phyloP scores from a whole-genome alignment of 345 rosid species.

The Pelargonium nanum region DNA sequence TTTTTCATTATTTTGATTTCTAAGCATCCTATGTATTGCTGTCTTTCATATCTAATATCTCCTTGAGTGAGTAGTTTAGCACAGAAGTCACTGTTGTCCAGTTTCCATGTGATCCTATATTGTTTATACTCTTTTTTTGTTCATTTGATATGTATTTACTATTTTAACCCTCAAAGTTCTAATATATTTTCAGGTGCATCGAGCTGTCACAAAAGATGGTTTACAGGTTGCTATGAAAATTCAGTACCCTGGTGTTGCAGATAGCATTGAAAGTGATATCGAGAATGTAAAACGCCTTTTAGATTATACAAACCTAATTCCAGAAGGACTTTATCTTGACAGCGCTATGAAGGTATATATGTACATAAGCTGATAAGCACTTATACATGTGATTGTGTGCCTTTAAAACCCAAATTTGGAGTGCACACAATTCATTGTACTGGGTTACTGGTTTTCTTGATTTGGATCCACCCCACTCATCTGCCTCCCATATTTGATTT shows the following conservation, averaged over 20 bases:
- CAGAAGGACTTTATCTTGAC: slow-evolving; percentile 84
- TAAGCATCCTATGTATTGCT: not conserved
- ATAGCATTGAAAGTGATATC: slow-evolving; percentile 90
- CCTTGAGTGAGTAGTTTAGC: not conserved
- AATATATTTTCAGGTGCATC: slow-evolving; percentile 59
- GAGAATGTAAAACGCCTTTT: slow-evolving; percentile 82
- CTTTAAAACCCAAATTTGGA: not conserved
- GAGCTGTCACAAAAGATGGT: slow-evolving; percentile 70
- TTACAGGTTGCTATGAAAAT: slow-evolving; percentile 81
- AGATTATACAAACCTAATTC: slow-evolving; percentile 77
- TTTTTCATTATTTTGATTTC: not conserved
- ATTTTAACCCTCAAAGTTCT: slow-evolving; percentile 9
- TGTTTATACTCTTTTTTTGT: not conserved
- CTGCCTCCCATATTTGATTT: not conserved
- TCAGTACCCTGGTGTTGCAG: slow-evolving; percentile 98
- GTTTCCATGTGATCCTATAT: not conserved
- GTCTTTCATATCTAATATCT: too few relatives aligned
- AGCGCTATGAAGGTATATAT: slow-evolving; percentile 79
- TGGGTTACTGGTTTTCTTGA: not conserved
- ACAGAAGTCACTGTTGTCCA: not conserved
- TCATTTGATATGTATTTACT: not conserved
- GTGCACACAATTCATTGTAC: not conserved
- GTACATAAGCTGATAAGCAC: not conserved
- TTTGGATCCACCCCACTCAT: not conserved
- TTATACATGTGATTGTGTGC: not conserved